Evolutionary conservation across 805 yeast species (phyloP), one percentile per base, ranked within the genome.

Genomic region (Suhomyces vadensis): DNA sequence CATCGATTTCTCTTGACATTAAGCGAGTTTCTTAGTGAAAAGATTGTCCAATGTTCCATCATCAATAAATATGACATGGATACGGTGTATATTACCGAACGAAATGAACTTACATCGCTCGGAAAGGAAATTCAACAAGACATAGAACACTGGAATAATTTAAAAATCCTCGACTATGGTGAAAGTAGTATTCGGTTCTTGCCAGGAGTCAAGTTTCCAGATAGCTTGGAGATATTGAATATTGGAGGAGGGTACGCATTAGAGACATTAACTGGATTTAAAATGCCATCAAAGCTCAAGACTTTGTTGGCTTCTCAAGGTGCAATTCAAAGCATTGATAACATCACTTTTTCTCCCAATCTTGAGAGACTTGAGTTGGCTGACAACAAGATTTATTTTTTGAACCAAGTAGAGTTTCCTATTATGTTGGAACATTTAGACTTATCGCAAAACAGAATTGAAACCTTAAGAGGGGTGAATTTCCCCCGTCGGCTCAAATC

Each of bases 201-300:
- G n/a, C 72, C 74, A 4, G 74, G 71, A 2, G 66, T 71, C 14
- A 58, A 53, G 31, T 60, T 71, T 37, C 73, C 75, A 3, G 73
- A 69, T 29, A 42, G 65, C 1, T 49, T 71, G 26, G 68, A 67
- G 47, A 60, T 62, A 3, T 48, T 71, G 42, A 71, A 70, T 48
- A 55, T 71, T 13, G 69, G 72, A 17, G 75, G 75, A 16, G 67
- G 74, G 3, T 55, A 56, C 42, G 61, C 73, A 2, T 55, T 71
- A 37, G 73, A 69, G 33, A 61, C 73, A 3, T 61, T 71, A 29
- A 52, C 66, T 3, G 75, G 74, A 11, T 65, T 70, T 50, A 64
- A 63, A 35, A 58, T 71, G 56, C 76, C 75, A 0, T 49, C 61
- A 0, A 53, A 57, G 6, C 50, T 71, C 22, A 54, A 52, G 27